Conservation (phyloP, 2,329 filamentous ascomycete genomes). For the Geosmithia flava region DNA sequence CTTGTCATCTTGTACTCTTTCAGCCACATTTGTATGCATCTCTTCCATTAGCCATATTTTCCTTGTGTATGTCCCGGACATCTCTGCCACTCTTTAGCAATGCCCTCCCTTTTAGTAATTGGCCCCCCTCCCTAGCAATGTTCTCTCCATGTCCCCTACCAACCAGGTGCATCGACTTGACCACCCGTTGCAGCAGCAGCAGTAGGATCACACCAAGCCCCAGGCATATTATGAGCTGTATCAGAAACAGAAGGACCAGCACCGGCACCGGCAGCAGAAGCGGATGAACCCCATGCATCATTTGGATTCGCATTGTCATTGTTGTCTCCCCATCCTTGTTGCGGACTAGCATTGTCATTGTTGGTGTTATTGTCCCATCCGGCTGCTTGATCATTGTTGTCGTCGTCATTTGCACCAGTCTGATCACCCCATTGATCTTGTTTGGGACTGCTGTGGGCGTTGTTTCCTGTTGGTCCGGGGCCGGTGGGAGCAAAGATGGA, state of each 20-base stretch:
- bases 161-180: neutral
- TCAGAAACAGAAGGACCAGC: too few species aligned
- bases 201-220: slow-evolving; percentile 15
- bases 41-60: too few species aligned
- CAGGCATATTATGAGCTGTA: neutral
- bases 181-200: slow-evolving; percentile 19
- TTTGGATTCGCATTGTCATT: neutral
- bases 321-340: neutral
- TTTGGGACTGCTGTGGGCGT: neutral
- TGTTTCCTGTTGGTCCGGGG: neutral
- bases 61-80: too few species aligned
- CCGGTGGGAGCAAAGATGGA: neutral
- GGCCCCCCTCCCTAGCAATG: too few species aligned
- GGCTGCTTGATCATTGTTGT: neutral
- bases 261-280: neutral
- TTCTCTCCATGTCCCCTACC: neutral
- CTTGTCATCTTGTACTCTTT: too few species aligned
- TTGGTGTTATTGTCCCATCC: slow-evolving; percentile 2
- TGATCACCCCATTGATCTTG: neutral
- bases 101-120: too few species aligned
- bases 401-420: slow-evolving; percentile 2
- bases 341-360: neutral
- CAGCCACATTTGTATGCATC: too few species aligned
- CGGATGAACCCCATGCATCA: neutral
- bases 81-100: too few species aligned